Base-by-base conservation (phyloP, 2,329 filamentous ascomycete genomes). In the Fusarium chuoi region DNA sequence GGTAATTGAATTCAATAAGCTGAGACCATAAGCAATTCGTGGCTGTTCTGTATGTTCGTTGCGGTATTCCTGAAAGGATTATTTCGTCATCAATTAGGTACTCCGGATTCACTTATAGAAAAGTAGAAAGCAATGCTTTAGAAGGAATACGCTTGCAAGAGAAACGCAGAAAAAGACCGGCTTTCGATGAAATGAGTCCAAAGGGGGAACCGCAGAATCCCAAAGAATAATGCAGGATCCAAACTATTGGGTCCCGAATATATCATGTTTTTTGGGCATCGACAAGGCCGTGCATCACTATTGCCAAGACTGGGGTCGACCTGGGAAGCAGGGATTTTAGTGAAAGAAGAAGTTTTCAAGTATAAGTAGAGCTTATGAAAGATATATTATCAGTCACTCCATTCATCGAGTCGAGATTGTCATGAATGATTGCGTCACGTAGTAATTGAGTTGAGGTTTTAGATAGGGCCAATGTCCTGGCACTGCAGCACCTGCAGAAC, bases 221-320 rank as follows among this genome's bases (percentile, higher is more conserved):
- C 28, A 55, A 55, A 55, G 28, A 62, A 62, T 56, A 59, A 55
- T 57, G 54, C 14, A 61, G 61, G 45, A 69, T 57, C 49, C 41
- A 59, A 59, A 69, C 36, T 54, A 22, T 39, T 57, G 63, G 54
- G 64, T 65, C 51, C 22, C 42, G 39, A 54, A 54, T 38, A 22
- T 18, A 51, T 60, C 41, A 35, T 54, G 58, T 41, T 57, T 46
- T 55, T 73, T 73, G 70, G 64, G 59, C 54, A 56, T 46, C 48
- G 24, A 72, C 36, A 39, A 66, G 65, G 70, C 62, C 70, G 70
- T 73, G 60, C 60, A 73, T 73, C 41, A 42, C 36, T 26, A 45
- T 51, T 62, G 65, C 65, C 70, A 70, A 73, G 70, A 22, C 30
- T 56, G 26, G 24, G 46, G 20, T 12, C 26, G 28, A 30, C 9